Evolutionary conservation across 2,329 filamentous ascomycete species (phyloP), one percentile per base, ranked within the genome.

Genomic region (Geosmithia flava): DNA sequence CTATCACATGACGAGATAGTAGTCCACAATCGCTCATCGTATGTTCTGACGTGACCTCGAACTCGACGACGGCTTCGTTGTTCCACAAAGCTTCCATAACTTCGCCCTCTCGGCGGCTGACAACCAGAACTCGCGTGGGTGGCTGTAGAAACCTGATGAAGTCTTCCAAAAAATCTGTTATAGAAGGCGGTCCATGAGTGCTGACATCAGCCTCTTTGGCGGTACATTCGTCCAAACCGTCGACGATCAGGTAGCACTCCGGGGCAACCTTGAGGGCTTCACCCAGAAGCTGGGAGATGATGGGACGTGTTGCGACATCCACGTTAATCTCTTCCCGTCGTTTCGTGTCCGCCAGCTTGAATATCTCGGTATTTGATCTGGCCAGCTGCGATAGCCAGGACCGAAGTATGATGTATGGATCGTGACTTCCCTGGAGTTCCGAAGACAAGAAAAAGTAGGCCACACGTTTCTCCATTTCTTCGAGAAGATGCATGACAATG

Each of bases 201-300:
- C 39, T 6, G 17, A 8, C 17, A 20, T 16, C 29, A 23, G 19
- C 29, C 5, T 20, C 15, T 4, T n/a, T 40, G 15, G 23, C 17
- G 39, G 42, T 20, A 29, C 59, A 68, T 48, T 68, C 64, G 13
- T 68, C 64, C 10, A 67, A 50, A 0, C 65, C 63, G 37, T 67
- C 64, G 0, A 62, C 27, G 0, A 64, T 29, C 7, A 65, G 55
- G 0, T 45, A 49, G 2, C 53, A 61, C 1, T 20, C 40, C 0
- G 58, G 54, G 3, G 58, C 30, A 1, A 19, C 19, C 0, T 45
- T 45, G 1, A 56, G 5, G 0, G 59, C 6, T 2, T 52, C 16
- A 2, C 33, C 39, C 19, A 62, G 56, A 4, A 63, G 27, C 0
- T 47, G 15, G 3, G 54, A 11, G 3, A 63, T 49, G 1, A 47